A percentile compares a stretch with the other conserved stretches of the same genome.
phyloP scores from a whole-genome alignment of 2,329 filamentous ascomycete species.

The Botryotinia convoluta region DNA sequence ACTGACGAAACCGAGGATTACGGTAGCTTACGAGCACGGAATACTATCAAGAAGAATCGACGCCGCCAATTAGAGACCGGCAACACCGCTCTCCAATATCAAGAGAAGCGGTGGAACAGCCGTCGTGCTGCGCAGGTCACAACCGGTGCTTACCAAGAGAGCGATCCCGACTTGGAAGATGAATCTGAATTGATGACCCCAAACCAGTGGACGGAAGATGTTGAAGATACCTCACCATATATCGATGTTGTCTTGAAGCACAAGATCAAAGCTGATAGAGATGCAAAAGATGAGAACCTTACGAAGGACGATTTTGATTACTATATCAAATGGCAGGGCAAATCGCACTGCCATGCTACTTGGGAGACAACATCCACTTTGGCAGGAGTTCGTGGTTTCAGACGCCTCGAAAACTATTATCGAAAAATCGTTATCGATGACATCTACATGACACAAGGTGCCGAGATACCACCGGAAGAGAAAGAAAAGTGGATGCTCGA shows the following conservation, averaged over 20 bases:
- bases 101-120: constrained; percentile 89
- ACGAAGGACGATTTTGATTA: constrained; percentile 79
- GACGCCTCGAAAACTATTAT: constrained; percentile 93
- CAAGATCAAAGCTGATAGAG: constrained; percentile 67
- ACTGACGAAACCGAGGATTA: constrained; percentile 73
- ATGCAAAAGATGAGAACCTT: constrained; percentile 53
- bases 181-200: constrained; percentile 64
- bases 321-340: constrained; percentile 94
- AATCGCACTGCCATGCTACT: constrained; percentile 91
- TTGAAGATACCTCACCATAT: constrained; percentile 76
- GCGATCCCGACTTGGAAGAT: constrained; percentile 62
- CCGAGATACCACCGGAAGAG: constrained; percentile 75
- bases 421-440: constrained; percentile 79
- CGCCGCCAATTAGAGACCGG: constrained; percentile 68
- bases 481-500: constrained; percentile 95
- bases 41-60: constrained; percentile 72
- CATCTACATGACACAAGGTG: constrained; percentile 70
- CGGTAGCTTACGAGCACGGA: constrained; percentile 70
- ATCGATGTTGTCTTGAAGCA: constrained; percentile 92
- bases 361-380: constrained; percentile 83
- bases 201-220: constrained; percentile 66
- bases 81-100: constrained; percentile 62
- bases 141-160: constrained; percentile 63
- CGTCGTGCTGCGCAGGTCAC: constrained; percentile 74
- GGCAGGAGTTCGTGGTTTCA: constrained; percentile 74